Evolutionary conservation across 768 basidiomycete genomes (phyloP).

Genomic region (Pleurotus eryngii): DNA sequence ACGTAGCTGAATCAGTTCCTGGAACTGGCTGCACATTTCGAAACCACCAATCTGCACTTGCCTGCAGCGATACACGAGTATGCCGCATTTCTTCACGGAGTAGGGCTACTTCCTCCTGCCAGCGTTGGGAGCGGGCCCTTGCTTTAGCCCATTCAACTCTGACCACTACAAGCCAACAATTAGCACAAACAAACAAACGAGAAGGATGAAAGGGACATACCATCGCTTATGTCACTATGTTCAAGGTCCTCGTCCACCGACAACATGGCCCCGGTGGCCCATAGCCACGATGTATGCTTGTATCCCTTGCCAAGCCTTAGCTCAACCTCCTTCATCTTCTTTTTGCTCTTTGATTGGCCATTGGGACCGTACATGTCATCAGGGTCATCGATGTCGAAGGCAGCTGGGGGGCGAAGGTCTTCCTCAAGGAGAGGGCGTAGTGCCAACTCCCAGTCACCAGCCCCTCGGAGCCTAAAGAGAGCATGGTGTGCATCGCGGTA

Average conservation of each 20-base stretch:
- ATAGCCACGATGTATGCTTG: too few relatives aligned
- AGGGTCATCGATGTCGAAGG: background rate
- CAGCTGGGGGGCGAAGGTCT: background rate
- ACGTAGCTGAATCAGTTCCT: too few relatives aligned
- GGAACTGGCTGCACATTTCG: too few relatives aligned
- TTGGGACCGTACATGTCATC: too few relatives aligned
- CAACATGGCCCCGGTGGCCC: background rate
- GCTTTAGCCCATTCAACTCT: conserved; percentile 14
- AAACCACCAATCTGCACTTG: background rate
- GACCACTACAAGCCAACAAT: background rate
- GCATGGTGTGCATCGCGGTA: background rate
- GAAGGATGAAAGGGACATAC: too few relatives aligned
- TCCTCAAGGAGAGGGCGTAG: background rate
- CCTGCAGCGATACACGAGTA: conserved; percentile 3
- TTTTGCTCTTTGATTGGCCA: too few relatives aligned
- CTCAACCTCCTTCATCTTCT: too few relatives aligned
- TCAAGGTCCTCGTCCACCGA: background rate
- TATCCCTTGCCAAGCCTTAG: too few relatives aligned
- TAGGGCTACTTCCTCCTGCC: conserved; percentile 14
- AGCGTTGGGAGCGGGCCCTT: conserved; percentile 11
- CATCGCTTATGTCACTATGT: background rate
- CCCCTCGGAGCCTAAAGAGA: background rate
- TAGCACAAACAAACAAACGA: too few relatives aligned
- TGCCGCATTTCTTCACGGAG: conserved; percentile 18
- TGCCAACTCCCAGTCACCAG: background rate